Evolutionary conservation across 352 stramenopile species (phyloP).

Genomic region (Aphanomyces astaci): DNA sequence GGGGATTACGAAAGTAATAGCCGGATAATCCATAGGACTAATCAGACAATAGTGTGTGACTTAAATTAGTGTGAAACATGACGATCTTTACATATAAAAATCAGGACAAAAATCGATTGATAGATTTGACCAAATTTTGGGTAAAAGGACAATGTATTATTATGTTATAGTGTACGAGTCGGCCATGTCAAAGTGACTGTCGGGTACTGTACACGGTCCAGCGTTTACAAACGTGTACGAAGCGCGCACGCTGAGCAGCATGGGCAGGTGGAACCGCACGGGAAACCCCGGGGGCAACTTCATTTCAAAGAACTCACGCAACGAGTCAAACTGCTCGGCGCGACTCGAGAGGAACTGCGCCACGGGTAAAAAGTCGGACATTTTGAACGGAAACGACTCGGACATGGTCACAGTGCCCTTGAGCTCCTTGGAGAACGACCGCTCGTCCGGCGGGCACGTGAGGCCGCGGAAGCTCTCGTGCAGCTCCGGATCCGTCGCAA

Average conservation of each 20-base stretch:
- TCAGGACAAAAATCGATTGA: no score
- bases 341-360: conserved; percentile 73
- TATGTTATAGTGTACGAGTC: background rate
- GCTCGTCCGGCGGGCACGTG: conserved; percentile 42
- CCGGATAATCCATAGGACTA: no score
- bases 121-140: no score
- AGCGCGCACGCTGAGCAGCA: conserved; percentile 74
- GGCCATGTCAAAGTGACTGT: conserved; percentile 15
- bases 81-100: no score
- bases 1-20: no score
- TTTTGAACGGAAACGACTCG: conserved; percentile 61
- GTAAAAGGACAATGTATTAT: background rate
- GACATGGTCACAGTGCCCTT: conserved; percentile 74
- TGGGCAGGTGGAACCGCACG: conserved; percentile 72
- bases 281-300: conserved; percentile 75
- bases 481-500: conserved; percentile 26
- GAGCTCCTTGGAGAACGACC: conserved; percentile 51
- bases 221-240: conserved; percentile 72
- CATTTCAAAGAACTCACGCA: conserved; percentile 81
- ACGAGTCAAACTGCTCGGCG: conserved; percentile 63
- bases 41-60: no score
- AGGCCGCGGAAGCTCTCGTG: conserved; percentile 41
- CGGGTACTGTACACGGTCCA: conserved; percentile 11
- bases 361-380: conserved; percentile 60
- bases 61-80: no score